Evolutionary conservation across 495 filamentous ascomycete genomes (phyloP), one percentile per base, ranked within the genome.

Genomic region (Astrocystis sublimbata): DNA sequence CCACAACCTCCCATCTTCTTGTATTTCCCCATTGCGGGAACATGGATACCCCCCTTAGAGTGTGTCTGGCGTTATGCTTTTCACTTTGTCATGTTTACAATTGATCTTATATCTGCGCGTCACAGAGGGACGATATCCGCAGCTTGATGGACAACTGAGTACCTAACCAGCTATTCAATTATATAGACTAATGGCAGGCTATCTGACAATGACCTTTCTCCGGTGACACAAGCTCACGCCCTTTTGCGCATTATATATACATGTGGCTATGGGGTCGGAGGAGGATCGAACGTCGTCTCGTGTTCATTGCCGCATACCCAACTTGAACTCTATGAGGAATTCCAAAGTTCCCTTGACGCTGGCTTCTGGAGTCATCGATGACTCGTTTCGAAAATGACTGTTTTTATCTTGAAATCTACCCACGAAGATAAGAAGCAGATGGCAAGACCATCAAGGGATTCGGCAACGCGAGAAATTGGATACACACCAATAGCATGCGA

Each of bases 11-110:
- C 42, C 42, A 21, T 47, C n/a, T 6, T 35, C 1, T 38, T 19
- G 35, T 49, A 19, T 49, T 15, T 26, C 26, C 43, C 33, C 26
- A n/a, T 41, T 17, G 35, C 24, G 40, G 47, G 42, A 49, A 33
- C 38, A 56, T 43, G 62, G 63, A 71, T 71, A 71, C 69, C 69
- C 67, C 30, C 36, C 58, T 57, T 71, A 68, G 69, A 71, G 65
- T 63, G 68, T 63, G 53, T 65, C 61, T 65, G 60, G 60, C 60
- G 60, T 55, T 51, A 45, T 43, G 56, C 43, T 47, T 52, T 13
- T 30, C 46, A 41, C 42, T 28, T 42, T 54, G 43, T 55, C 55
- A 60, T 64, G 51, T 71, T 62, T 61, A 64, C 46, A 50, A 64
- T 41, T 63, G 49, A 50, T 66, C 43, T 51, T 36, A 35, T 19